These are phyloP conservation scores for Stropharia rugosoannulata DNA, from an alignment of 768 basidiomycete genomes.

Conservation along the genomic window DNA sequence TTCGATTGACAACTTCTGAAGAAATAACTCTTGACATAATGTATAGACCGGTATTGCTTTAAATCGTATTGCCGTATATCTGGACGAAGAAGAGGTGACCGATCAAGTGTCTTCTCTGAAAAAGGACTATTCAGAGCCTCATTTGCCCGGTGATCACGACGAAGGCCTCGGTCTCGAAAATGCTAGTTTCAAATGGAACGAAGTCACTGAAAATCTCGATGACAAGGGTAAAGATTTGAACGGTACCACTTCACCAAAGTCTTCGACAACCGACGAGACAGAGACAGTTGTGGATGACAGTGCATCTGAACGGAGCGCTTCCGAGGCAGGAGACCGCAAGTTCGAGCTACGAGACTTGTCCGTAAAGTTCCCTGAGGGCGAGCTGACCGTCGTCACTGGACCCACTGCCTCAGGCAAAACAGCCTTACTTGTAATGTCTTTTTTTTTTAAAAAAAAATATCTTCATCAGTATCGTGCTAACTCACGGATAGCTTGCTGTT, in stretches of 20 bases:
- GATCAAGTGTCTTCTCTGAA: conserved; percentile 69
- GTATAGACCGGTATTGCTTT: conserved; percentile 59
- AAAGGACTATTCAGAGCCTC: conserved; percentile 27
- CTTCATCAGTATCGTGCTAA: neutral
- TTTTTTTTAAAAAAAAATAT: too few relatives aligned
- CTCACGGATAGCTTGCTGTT: conserved; percentile 33
- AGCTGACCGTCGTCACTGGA: conserved; percentile 71
- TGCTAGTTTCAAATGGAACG: conserved; percentile 64
- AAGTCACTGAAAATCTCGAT: conserved; percentile 33
- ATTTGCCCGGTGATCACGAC: conserved; percentile 28
- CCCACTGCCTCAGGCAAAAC: conserved; percentile 86
- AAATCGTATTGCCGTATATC: conserved; percentile 64
- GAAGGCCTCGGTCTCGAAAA: conserved; percentile 56
- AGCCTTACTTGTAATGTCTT: conserved; percentile 56
- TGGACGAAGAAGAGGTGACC: conserved; percentile 69
- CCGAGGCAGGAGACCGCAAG: conserved; percentile 38
- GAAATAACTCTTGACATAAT: neutral
- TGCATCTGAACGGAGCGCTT: conserved; percentile 16
- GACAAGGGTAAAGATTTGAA: conserved; percentile 21
- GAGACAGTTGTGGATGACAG: conserved; percentile 21
- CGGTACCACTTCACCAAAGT: conserved; percentile 2
- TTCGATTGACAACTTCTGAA: neutral
- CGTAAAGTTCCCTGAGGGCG: conserved; percentile 69
- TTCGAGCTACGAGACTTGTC: conserved; percentile 71
- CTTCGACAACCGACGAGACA: conserved; percentile 17